Percentiles rank a stretch among this genome's conserved stretches.
Conservation (phyloP, 1,139 yeast genomes). For the Candida freyschussii region DNA sequence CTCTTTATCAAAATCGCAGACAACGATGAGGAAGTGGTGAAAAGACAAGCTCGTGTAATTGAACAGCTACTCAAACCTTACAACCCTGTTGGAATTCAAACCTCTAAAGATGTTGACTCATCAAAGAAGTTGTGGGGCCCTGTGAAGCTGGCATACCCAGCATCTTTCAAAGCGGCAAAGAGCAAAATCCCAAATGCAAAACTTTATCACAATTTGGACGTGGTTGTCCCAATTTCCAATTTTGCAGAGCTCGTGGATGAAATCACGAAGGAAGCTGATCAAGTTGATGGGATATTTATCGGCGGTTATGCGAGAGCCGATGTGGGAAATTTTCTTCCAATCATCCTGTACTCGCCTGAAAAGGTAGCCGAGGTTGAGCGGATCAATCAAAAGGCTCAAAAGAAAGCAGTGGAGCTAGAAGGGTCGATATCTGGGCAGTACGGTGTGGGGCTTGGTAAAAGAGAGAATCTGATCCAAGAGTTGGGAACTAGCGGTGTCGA, state of each 20-base stretch:
- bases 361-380: slow-evolving; percentile 26
- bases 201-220: slow-evolving; percentile 76
- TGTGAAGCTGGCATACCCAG: slow-evolving; percentile 77
- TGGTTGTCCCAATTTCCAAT: slow-evolving; percentile 75
- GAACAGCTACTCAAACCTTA: slow-evolving; percentile 45
- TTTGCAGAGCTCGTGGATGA: slow-evolving; percentile 54
- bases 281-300: slow-evolving; percentile 71
- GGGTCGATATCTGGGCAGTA: slow-evolving; percentile 66
- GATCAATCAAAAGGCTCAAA: slow-evolving; percentile 31
- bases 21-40: slow-evolving; percentile 42
- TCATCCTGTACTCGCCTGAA: slow-evolving; percentile 39
- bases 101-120: slow-evolving; percentile 57
- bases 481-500: slow-evolving; percentile 46
- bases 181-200: slow-evolving; percentile 56
- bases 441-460: slow-evolving; percentile 54
- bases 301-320: slow-evolving; percentile 63
- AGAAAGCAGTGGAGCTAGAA: slow-evolving; percentile 35
- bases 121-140: slow-evolving; percentile 77
- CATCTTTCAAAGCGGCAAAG: slow-evolving; percentile 63
- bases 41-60: slow-evolving; percentile 50
- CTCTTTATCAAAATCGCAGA: slow-evolving; percentile 76
- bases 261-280: slow-evolving; percentile 53
- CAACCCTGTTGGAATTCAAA: slow-evolving; percentile 44
- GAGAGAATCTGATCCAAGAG: slow-evolving; percentile 44
- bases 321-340: slow-evolving; percentile 57